Evolutionary conservation across 208 protist species (phyloP).

Genomic region (Polymyxa betae): DNA sequence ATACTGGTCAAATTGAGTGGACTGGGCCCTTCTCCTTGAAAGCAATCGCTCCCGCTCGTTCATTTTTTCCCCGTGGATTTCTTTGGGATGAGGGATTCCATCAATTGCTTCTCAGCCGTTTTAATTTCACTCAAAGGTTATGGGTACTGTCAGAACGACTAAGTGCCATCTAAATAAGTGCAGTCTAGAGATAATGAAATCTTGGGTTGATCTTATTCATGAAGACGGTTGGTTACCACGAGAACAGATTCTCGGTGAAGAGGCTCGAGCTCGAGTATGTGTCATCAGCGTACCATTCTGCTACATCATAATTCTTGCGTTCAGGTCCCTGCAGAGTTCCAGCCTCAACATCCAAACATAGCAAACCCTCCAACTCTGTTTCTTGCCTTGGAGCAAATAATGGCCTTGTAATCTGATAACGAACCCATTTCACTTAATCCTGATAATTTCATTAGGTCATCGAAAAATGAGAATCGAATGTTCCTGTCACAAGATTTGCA

Average conservation of each 20-base stretch:
- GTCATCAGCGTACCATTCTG: neutral
- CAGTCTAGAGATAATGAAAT: slow-evolving; percentile 1
- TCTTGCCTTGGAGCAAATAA: slow-evolving; percentile 4
- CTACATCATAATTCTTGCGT: neutral
- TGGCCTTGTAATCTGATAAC: neutral
- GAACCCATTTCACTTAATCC: neutral
- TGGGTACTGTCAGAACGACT: neutral
- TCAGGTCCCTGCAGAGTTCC: slow-evolving; percentile 55
- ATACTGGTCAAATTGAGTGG: neutral
- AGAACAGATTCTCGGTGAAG: slow-evolving; percentile 64
- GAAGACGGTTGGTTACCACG: slow-evolving; percentile 59
- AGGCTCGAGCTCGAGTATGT: slow-evolving; percentile 30
- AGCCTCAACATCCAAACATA: slow-evolving; percentile 21
- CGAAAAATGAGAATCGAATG: no score
- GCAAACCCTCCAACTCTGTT: slow-evolving; percentile 63
- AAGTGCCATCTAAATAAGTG: neutral
- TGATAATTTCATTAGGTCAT: neutral
- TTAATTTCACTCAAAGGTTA: neutral
- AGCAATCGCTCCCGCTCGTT: slow-evolving; percentile 35
- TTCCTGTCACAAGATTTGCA: no score
- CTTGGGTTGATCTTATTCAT: slow-evolving; percentile 60
- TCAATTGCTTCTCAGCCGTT: slow-evolving; percentile 45
- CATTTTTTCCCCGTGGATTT: slow-evolving; percentile 64
- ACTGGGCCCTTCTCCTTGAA: neutral
- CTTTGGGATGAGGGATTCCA: slow-evolving; percentile 66